Evolutionary conservation across 345 rosid species (phyloP), one percentile per base, ranked within the genome.

Genomic region (Citrus hindsii): DNA sequence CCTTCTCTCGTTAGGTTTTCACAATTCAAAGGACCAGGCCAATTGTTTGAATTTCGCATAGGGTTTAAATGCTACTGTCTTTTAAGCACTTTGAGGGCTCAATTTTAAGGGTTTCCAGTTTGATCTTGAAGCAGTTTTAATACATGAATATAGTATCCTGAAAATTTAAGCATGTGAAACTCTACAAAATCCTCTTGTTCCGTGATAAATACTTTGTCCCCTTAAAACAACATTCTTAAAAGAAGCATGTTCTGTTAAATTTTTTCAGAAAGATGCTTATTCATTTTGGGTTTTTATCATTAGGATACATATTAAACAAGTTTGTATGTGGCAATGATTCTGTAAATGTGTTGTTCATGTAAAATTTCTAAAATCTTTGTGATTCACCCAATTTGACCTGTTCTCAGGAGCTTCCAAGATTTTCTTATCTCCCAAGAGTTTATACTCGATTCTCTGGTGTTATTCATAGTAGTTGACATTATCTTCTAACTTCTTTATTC

Each of bases 401-500:
- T 53, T 14, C 73, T n/a, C 3, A 18, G 51, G 4, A 37, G n/a
- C 25, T 37, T 53, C 38, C 38, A 14, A 37, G 12, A 58, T 70
- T 66, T 51, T 77, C 28, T 69, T 10, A 59, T 67, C 32, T 53
- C 40, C 25, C 14, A 68, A 16, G 8, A 38, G 53, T 27, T 35
- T 79, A 19, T 81, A 21, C 61, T 51, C 62, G 16, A 48, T 74
- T 66, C 14, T n/a, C 55, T 12, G 24, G 25, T 33, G 24, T 72
- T 73, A 69, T 53, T 40, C 55, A 65, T 18, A 35, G 37, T 42
- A 21, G 61, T 66, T 71, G 71, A 67, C 53, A 48, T 80, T 33
- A 33, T 33, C 77, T 79, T 75, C 42, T 79, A 81, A 40, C 55
- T 84, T 77, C 22, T 46, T 30, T 67, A 33, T 33, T 33, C 35